These are phyloP conservation scores for barrel medic (Medicago truncatula) DNA, from an alignment of 306 rosid genomes.

Conservation along the genomic window MtrunA17r5.0-ANR NC_053046.1:11461001-11461500, in stretches of 20 bases:
- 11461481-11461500: conserved; percentile 50
- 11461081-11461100: conserved; percentile 52
- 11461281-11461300: conserved; percentile 80
- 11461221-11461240: conserved; percentile 61
- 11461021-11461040: conserved; percentile 77
- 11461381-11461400: conserved; percentile 64
- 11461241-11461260: conserved; percentile 69
- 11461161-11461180: conserved; percentile 54
- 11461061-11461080: conserved; percentile 70
- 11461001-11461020: conserved; percentile 58
- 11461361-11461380: conserved; percentile 48
- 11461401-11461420: conserved; percentile 56
- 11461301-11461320: conserved; percentile 73
- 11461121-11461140: conserved; percentile 65
- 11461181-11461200: conserved; percentile 46
- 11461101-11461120: conserved; percentile 75
- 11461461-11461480: conserved; percentile 73
- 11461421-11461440: conserved; percentile 66
- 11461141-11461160: conserved; percentile 67
- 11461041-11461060: conserved; percentile 69
- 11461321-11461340: conserved; percentile 59
- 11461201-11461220: conserved; percentile 65
- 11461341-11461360: conserved; percentile 64
- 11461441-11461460: conserved; percentile 72
- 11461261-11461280: conserved; percentile 73